Percentiles rank a stretch among this genome's conserved stretches.
Evolutionary conservation across 2,329 filamentous ascomycete species (phyloP).

Genomic region (Ophiostoma sp.): DNA sequence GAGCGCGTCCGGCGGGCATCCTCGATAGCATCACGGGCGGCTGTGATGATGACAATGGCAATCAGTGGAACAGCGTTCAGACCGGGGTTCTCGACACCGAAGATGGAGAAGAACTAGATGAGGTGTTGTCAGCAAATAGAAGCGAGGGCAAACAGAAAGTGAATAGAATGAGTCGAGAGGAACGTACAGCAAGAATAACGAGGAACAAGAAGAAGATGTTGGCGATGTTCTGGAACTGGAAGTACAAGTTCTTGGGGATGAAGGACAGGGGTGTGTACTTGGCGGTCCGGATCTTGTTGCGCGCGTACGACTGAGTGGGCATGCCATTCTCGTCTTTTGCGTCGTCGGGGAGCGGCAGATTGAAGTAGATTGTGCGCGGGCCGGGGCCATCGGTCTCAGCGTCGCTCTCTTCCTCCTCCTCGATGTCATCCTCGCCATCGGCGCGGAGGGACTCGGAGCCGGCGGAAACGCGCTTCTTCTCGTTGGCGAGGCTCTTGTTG

Average conservation of each 20-base stretch:
- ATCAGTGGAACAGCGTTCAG: slow-evolving; percentile 88
- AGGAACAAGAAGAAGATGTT: slow-evolving; percentile 98
- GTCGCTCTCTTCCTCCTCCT: slow-evolving; percentile 36
- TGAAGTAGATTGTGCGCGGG: slow-evolving; percentile 71
- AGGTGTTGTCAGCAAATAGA: too few species aligned
- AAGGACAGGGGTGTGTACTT: slow-evolving; percentile 97
- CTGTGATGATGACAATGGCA: slow-evolving; percentile 80
- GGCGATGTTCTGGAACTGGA: slow-evolving; percentile 97
- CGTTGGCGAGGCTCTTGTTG: slow-evolving; percentile 55
- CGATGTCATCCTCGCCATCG: slow-evolving; percentile 33
- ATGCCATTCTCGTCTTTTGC: slow-evolving; percentile 76
- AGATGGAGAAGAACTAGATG: slow-evolving; percentile 78
- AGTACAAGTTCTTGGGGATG: slow-evolving; percentile 92
- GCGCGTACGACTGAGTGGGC: slow-evolving; percentile 62
- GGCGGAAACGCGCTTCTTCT: slow-evolving; percentile 59
- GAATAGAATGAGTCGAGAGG: too few species aligned
- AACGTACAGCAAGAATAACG: slow-evolving; percentile 83
- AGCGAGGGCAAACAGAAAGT: too few species aligned
- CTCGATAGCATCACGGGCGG: slow-evolving; percentile 91
- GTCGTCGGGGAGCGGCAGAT: slow-evolving; percentile 68
- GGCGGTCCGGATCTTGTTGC: slow-evolving; percentile 96
- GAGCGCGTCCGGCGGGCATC: slow-evolving; percentile 88
- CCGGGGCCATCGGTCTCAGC: slow-evolving; percentile 38
- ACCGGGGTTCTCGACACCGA: slow-evolving; percentile 84
- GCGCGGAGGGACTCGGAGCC: slow-evolving; percentile 33